Evolutionary conservation across 2,329 filamentous ascomycete species (phyloP).

Genomic region (Pseudogymnoascus sp.): DNA sequence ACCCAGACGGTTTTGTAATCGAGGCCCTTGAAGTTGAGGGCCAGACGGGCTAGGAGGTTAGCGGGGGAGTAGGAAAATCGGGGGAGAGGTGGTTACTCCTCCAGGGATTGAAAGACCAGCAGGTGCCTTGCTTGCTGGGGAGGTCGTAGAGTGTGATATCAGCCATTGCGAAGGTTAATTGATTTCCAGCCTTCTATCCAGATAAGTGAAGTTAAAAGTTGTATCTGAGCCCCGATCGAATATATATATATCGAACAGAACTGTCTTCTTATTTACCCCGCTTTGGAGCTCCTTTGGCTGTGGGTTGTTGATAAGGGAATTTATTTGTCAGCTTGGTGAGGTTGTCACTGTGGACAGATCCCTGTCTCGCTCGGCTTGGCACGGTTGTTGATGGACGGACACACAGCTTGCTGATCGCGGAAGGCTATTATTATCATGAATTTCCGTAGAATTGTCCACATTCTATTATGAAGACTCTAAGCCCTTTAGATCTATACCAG

Average conservation of each 20-base stretch:
- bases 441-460: not conserved
- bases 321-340: not conserved
- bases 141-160: conserved; percentile 53
- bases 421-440: not conserved
- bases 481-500: not conserved
- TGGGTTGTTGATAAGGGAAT: not conserved
- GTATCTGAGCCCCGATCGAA: not conserved
- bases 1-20: conserved; percentile 63
- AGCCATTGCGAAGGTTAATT: not conserved
- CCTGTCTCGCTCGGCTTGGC: not conserved
- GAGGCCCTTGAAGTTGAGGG: conserved; percentile 60
- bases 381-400: not conserved
- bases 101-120: conserved; percentile 65
- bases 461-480: not conserved
- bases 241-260: not conserved
- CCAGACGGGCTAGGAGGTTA: conserved; percentile 45
- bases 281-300: not conserved
- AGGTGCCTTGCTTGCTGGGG: conserved; percentile 41
- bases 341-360: not conserved
- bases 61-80: conserved; percentile 10
- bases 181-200: not conserved
- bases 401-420: not conserved
- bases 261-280: not conserved
- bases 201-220: not conserved
- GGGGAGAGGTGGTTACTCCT: conserved; percentile 44